A percentile compares a stretch with the other conserved stretches of the same genome.
Conservation (phyloP, 1,284 basidiomycete species). For the Cutaneotrichosporon sp. region DNA sequence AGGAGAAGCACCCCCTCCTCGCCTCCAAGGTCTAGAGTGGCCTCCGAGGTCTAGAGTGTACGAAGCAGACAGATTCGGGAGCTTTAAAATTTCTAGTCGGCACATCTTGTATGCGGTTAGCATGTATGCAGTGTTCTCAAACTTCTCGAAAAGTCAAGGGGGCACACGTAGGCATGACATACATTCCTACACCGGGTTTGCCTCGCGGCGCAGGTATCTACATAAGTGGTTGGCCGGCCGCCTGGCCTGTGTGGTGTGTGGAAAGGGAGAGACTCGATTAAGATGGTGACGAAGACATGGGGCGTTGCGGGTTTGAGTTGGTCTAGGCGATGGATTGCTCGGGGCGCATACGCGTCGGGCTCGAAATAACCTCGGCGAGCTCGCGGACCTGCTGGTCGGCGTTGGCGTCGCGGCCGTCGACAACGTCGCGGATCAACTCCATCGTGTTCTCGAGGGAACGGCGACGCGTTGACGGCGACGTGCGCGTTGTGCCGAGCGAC, state of each 20-base stretch:
- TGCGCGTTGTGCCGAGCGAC: slow-evolving; percentile 93
- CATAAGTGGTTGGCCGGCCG: slow-evolving; percentile 4
- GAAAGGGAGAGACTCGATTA: background rate
- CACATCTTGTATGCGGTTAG: slow-evolving; percentile 13
- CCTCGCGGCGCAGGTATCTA: slow-evolving; percentile 13
- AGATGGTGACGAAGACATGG: background rate
- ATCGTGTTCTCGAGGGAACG: slow-evolving; percentile 94
- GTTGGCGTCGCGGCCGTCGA: slow-evolving; percentile 59
- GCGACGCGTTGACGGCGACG: slow-evolving; percentile 85
- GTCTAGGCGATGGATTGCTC: slow-evolving; percentile 17
- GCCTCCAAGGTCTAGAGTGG: background rate
- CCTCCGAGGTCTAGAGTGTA: background rate
- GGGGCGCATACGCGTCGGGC: slow-evolving; percentile 29
- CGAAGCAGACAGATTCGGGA: no score
- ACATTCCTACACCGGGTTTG: slow-evolving; percentile 10
- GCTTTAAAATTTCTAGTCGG: slow-evolving; percentile 3
- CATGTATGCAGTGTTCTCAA: slow-evolving; percentile 5
- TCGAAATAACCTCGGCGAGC: slow-evolving; percentile 46
- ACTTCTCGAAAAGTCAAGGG: background rate
- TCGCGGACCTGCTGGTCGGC: slow-evolving; percentile 42
- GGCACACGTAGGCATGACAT: slow-evolving; percentile 12
- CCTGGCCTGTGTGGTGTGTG: background rate
- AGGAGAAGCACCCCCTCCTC: background rate
- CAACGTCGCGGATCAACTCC: slow-evolving; percentile 84
- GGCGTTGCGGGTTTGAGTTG: background rate